Evolutionary conservation across 352 stramenopile species (phyloP).

Genomic region (Pythium aphanidermatum): DNA sequence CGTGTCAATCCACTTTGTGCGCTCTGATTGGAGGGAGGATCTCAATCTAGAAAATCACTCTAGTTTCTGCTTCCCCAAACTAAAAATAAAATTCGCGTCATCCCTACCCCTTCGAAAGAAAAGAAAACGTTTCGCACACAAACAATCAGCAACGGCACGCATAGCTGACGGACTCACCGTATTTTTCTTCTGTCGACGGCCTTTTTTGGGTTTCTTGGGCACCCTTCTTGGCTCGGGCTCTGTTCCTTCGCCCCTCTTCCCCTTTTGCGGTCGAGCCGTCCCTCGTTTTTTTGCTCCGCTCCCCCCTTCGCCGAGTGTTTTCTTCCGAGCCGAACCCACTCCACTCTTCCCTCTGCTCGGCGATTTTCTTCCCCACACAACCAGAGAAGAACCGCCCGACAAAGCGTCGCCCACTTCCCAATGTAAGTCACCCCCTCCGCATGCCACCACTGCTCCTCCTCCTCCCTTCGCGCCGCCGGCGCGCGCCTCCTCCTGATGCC

Average conservation of each 20-base stretch:
- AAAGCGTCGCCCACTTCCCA: constrained; percentile 21
- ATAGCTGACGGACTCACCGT: no score
- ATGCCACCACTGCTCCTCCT: neutral
- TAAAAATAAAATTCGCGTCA: constrained; percentile 8
- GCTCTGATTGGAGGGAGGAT: constrained; percentile 9
- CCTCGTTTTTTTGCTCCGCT: constrained; percentile 8
- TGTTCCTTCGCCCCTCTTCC: constrained; percentile 2
- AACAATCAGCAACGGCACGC: no score
- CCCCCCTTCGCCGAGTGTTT: constrained; percentile 7
- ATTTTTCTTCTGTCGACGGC: neutral
- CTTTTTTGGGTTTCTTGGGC: constrained; percentile 21
- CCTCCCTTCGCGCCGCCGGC: neutral
- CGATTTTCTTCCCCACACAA: constrained; percentile 29
- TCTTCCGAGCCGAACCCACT: constrained; percentile 6
- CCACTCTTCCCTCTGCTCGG: constrained; percentile 7
- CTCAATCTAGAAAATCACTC: constrained; percentile 5
- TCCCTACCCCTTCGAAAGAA: constrained; percentile 22
- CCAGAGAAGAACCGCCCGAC: constrained; percentile 22
- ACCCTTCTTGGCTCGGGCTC: constrained; percentile 10
- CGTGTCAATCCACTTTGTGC: constrained; percentile 1
- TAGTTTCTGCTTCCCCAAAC: neutral
- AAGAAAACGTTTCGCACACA: constrained; percentile 19
- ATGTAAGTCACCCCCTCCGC: constrained; percentile 10
- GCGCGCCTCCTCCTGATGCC: neutral
- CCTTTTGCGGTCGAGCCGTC: constrained; percentile 7